Evolutionary conservation across 192 early-diverging fungal genomes (phyloP), one percentile per base, ranked within the genome.

Genomic region (Entophlyctis luteolus): DNA sequence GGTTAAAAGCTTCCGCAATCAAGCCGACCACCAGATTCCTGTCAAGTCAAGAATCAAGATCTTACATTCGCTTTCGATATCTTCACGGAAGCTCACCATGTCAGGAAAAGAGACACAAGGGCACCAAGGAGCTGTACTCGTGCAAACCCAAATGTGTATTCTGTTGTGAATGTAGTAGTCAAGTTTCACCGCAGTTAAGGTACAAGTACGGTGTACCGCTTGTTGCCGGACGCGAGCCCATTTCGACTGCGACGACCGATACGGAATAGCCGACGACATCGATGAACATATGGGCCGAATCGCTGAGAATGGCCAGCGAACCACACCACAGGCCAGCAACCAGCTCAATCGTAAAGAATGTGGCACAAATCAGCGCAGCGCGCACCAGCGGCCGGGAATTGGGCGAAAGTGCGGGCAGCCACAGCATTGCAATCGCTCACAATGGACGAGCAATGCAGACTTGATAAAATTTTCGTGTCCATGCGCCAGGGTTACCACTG

Each of bases 221-320:
- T 49, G 60, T 63, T 6, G 60, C 60, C 10, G 42, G 60, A 45
- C 60, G 50, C 14, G 46, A 34, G 10, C 60, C 60, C 48, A 63
- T 63, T 48, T 63, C 60, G 23, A 63, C 60, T 22, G 60, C 60
- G 0, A 32, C 60, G 14, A 63, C 27, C 6, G 60, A 45, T 10
- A 63, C 60, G 5, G 50, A 42, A 42, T 74, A 75, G 47, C 85
- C 82, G 14, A 93, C 69, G 4, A 93, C 78, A 77, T 70, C 93
- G 49, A 86, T 89, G 46, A 93, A 76, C 91, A 93, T 91, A 74
- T 95, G 93, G 79, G 89, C 93, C 16, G 90, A 87, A 76, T 95
- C 93, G 5, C 89, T 88, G 18, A 95, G 76, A 27, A 95, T 76
- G 1, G 91, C 88, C 45, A 95, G 79, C 27, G 91, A 92, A 37